Evolutionary conservation across 1,284 basidiomycete genomes (phyloP), one percentile per base, ranked within the genome.

Genomic region (Cutaneotrichosporon dermatis): DNA sequence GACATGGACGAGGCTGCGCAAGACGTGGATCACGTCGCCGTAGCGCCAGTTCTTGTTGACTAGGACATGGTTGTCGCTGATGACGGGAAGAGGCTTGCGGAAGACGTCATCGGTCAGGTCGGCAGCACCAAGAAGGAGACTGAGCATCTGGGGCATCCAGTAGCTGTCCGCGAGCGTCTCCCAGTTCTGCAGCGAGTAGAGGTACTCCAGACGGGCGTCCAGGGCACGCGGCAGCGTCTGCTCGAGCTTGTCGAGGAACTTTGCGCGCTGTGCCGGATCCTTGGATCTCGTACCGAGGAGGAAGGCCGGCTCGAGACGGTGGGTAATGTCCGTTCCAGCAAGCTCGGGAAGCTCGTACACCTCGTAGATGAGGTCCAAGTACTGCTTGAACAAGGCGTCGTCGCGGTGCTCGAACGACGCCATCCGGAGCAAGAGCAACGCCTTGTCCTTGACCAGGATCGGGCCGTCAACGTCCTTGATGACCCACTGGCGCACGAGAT

Each of bases 361-460:
- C 66, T 94, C 90, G 71, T 91, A 89, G 63, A 99, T 90, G 58
- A 99, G 82, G 63, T 92, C 88, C 61, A 99, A 82, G 74, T 93
- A 99, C 53, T 88, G 85, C 60, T 87, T 85, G 76, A 91, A 90
- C 4, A 99, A 82, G 12, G 88, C 85, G 35, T 83, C 82, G 63
- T 87, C 87, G 51, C 89, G 86, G 44, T 83, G 83, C 79, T 99
- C 95, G 73, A 90, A 96, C 15, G 84, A 82, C 36, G 86, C 84
- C 92, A 99, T 97, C 76, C 92, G 93, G 72, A 91, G 85, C 62
- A 99, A 76, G 40, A 99, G 80, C 37, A 84, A 87, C 1, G 94
- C 89, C 77, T 98, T 99, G 79, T 99, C 97, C 79, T 97, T 97
- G 83, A 92, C 88, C 0, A 90, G 92, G 1, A 94, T 92, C 4